Base-by-base conservation (phyloP, 164 flowering plant genomes). In the Stephania yunnanensis region DNA sequence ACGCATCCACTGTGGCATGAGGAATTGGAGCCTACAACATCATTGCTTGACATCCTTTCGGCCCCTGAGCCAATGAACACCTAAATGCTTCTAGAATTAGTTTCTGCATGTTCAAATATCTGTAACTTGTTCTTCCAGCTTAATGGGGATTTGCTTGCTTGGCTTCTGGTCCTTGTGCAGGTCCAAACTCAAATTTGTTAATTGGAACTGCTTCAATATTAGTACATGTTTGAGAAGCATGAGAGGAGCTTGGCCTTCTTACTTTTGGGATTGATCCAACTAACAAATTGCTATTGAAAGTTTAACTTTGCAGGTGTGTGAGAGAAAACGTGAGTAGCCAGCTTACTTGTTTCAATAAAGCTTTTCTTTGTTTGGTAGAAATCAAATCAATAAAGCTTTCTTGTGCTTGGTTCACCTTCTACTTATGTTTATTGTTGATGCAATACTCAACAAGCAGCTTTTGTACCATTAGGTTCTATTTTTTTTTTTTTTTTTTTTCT, bases 1-100 rank as follows among this genome's bases (percentile, higher is more conserved):
- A 52, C 76, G 25, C 97, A 91, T 61, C 99, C 96, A 1, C 74
- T 89, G 52, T 96, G 99, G 99, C 93, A 94, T 22, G 99, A 96
- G 76, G 99, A 96, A 81, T 55, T 96, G 80, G 95, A 90, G 82
- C 85, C 97, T 3, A 83, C 81, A 19, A 86, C 87, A 55, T 96
- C 99, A 0, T 84, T 91, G 75, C 81, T 94, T 74, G 98, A 94
- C 77, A 84, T 89, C 2, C 82, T 89, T 67, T 55, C 87, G 2
- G 44, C 85, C 13, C 87, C 92, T 0, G 97, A 88, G 77, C 92
- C 98, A 30, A 95, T 95, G 96, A 83, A 78, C 76, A 74, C 71
- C 42, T 82, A 72, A n/a, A n/a, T 19, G 66, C 66, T n/a, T 15
- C 29, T 61, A 61, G 25, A 7, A 19, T 20, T 15, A 50, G 55